Evolutionary conservation across 192 early-diverging fungal species (phyloP).

Genomic region (Allomyces macrogynus): DNA sequence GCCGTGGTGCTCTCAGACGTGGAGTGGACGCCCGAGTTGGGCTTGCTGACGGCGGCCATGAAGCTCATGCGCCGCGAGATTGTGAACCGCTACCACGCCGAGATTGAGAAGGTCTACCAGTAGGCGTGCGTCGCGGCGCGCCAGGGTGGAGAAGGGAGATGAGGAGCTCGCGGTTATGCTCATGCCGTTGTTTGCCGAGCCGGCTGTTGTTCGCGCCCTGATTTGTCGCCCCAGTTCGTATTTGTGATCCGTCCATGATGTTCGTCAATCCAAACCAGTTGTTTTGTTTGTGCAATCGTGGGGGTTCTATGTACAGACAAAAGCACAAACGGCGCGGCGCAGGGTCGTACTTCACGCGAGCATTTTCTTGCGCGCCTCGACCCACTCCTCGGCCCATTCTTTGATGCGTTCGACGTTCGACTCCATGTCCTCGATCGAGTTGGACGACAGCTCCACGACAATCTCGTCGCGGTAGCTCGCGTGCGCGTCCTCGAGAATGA

Average conservation of each 20-base stretch:
- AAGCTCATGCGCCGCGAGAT: slow-evolving; percentile 75
- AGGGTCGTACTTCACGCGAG: too few species aligned
- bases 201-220: too few species aligned
- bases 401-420: slow-evolving; percentile 57
- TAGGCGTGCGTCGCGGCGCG: too few species aligned
- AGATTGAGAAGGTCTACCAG: slow-evolving; percentile 26
- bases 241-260: too few species aligned
- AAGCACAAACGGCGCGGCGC: too few species aligned
- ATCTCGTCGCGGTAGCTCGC: slow-evolving; percentile 65
- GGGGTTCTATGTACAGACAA: too few species aligned
- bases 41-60: slow-evolving; percentile 74
- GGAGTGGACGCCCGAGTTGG: slow-evolving; percentile 82
- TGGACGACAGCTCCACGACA: slow-evolving; percentile 58
- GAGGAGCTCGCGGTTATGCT: too few species aligned
- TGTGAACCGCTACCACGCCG: slow-evolving; percentile 30
- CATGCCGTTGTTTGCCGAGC: too few species aligned
- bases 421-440: slow-evolving; percentile 78
- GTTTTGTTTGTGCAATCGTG: too few species aligned
- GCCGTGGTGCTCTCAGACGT: slow-evolving; percentile 43
- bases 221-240: too few species aligned
- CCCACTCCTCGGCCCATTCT: slow-evolving; percentile 45
- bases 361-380: slow-evolving; percentile 2
- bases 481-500: slow-evolving; percentile 68
- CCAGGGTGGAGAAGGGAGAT: too few species aligned
- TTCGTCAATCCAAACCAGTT: too few species aligned